A percentile compares a stretch with the other conserved stretches of the same genome.
Evolutionary conservation across 176 grass and related monocot genomes (phyloP).

Genomic region (Lolium perenne): DNA sequence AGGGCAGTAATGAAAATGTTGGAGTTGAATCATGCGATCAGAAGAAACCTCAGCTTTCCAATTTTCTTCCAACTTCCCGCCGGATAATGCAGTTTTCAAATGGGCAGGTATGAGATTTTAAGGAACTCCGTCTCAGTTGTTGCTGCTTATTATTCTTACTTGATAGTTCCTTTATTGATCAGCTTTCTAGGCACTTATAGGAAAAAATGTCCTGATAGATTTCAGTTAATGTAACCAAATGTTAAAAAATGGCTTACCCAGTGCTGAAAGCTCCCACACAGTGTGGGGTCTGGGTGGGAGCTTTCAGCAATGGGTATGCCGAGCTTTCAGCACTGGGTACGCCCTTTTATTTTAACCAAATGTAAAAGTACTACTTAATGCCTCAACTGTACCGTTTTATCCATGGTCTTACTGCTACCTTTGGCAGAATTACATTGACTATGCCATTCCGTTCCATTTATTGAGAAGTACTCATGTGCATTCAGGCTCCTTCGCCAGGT

Average conservation of each 20-base stretch:
- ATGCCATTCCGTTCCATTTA: constrained; percentile 36
- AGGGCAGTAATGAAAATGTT: constrained; percentile 47
- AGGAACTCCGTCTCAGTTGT: background rate
- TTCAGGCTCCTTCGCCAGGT: constrained; percentile 85
- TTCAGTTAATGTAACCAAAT: background rate
- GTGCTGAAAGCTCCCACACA: too few relatives aligned
- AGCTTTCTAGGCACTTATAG: constrained; percentile 5
- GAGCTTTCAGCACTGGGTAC: too few relatives aligned
- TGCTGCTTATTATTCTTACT: background rate
- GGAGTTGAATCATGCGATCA: constrained; percentile 47
- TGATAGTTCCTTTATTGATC: constrained; percentile 7
- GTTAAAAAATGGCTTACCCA: background rate
- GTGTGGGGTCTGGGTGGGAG: too few relatives aligned
- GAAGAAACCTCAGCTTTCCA: constrained; percentile 75
- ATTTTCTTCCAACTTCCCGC: constrained; percentile 92
- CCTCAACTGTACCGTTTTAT: background rate
- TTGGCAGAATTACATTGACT: background rate
- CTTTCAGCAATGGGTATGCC: too few relatives aligned
- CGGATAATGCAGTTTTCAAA: constrained; percentile 95
- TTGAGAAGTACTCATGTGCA: constrained; percentile 57
- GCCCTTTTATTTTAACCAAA: background rate
- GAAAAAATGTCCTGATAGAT: constrained; percentile 1
- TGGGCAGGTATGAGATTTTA: constrained; percentile 64
- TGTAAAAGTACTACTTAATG: background rate
- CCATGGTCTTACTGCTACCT: constrained; percentile 15